A percentile compares a stretch with the other conserved stretches of the same genome.
Evolutionary conservation across 139 green algal genomes (phyloP).

Genomic region (Nannochloris sp.): DNA sequence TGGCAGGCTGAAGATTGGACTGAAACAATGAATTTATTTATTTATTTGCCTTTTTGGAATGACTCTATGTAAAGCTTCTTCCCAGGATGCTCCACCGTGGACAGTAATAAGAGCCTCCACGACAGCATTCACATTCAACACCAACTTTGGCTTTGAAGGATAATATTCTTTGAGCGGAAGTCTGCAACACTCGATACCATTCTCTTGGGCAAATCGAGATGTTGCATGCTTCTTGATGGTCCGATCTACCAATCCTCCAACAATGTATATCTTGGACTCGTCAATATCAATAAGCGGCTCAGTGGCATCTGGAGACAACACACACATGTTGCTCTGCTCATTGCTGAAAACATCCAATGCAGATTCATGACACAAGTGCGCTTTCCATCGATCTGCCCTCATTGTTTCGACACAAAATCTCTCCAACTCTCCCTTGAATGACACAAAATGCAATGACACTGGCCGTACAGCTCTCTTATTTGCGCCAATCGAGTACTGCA

Average conservation of each 20-base stretch:
- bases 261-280: neutral
- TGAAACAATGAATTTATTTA: neutral
- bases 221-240: neutral
- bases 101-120: constrained; percentile 14
- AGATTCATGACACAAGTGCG: neutral
- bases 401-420: neutral
- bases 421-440: neutral
- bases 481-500: constrained; percentile 7
- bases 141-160: constrained; percentile 1
- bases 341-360: neutral
- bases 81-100: neutral
- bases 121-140: constrained; percentile 25
- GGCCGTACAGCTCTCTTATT: neutral
- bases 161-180: neutral
- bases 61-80: neutral
- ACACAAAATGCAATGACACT: neutral
- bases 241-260: neutral
- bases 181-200: neutral
- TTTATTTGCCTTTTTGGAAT: neutral
- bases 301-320: neutral
- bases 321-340: neutral
- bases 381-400: neutral
- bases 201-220: neutral
- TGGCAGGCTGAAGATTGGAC: constrained; percentile 25
- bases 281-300: neutral